These are phyloP conservation scores for Globisporangium middletonii DNA, from an alignment of 352 stramenopile genomes.

Conservation along the genomic window DNA sequence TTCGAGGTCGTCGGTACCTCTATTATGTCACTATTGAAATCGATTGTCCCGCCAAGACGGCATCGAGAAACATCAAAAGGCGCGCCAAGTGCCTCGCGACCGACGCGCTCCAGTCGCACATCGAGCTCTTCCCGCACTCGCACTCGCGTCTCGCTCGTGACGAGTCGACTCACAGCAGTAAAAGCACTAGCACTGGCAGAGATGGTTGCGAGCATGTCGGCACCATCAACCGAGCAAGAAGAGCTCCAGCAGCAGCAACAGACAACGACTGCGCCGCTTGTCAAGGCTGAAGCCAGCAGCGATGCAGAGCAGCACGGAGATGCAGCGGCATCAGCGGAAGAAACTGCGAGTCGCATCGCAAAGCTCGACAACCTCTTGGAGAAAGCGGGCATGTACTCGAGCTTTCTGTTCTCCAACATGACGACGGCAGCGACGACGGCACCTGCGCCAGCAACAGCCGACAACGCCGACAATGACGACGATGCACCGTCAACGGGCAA, in stretches of 20 bases:
- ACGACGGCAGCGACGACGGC: conserved; percentile 44
- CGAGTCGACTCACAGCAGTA: too few species aligned
- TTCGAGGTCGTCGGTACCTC: too few species aligned
- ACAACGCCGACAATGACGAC: conserved; percentile 8
- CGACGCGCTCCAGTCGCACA: neutral
- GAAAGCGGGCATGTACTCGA: conserved; percentile 85
- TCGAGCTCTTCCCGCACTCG: neutral
- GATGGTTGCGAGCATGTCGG: conserved; percentile 55
- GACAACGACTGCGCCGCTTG: conserved; percentile 7
- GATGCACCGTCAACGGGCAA: conserved; percentile 17
- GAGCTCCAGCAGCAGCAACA: conserved; percentile 14
- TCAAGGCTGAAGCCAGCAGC: conserved; percentile 1
- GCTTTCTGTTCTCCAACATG: conserved; percentile 86
- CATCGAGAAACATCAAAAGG: too few species aligned
- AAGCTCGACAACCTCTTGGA: conserved; percentile 86
- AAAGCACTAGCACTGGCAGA: neutral
- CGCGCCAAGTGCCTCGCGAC: too few species aligned
- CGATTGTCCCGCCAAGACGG: too few species aligned
- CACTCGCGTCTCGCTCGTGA: neutral
- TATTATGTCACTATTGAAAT: too few species aligned
- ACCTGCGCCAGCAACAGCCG: conserved; percentile 5
- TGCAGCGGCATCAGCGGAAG: conserved; percentile 8
- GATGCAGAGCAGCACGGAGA: neutral
- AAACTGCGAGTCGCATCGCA: conserved; percentile 55
- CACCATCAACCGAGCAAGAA: conserved; percentile 16